phyloP scores from a whole-genome alignment of 225 moss, liverwort and hornwort species.

The Pleurozium schreberi region DNA sequence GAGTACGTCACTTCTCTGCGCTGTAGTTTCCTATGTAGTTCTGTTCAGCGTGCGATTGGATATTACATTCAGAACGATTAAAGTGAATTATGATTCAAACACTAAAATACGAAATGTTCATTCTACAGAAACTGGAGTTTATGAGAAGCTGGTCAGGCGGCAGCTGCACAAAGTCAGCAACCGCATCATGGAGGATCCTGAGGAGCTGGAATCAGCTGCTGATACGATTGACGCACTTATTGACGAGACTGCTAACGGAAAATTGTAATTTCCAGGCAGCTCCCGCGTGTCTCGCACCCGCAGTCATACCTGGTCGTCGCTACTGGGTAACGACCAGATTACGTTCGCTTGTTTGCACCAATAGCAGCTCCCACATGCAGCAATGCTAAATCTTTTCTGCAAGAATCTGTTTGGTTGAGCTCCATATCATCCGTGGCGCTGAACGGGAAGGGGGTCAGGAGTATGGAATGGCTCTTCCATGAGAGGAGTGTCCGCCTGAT shows the following conservation, averaged over 20 bases:
- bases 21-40: background rate
- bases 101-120: background rate
- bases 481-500: background rate
- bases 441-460: background rate
- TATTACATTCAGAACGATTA: background rate
- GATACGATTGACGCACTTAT: constrained; percentile 47
- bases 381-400: constrained; percentile 28
- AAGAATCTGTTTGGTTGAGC: background rate
- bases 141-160: constrained; percentile 92
- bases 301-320: background rate
- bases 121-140: constrained; percentile 64
- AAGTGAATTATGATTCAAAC: background rate
- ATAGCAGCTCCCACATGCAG: constrained; percentile 27
- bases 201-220: constrained; percentile 29
- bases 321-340: background rate
- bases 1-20: constrained; percentile 9
- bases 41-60: background rate
- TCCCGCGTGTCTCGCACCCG: background rate
- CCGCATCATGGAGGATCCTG: constrained; percentile 35
- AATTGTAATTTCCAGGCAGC: background rate
- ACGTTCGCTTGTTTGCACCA: background rate
- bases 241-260: constrained; percentile 23
- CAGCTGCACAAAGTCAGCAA: constrained; percentile 83
- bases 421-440: background rate
- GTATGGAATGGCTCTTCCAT: background rate